A percentile compares a stretch with the other conserved stretches of the same genome.
These are phyloP conservation scores for Leptographium flavum DNA, from an alignment of 2,329 filamentous ascomycete genomes.

Conservation along the genomic window DNA sequence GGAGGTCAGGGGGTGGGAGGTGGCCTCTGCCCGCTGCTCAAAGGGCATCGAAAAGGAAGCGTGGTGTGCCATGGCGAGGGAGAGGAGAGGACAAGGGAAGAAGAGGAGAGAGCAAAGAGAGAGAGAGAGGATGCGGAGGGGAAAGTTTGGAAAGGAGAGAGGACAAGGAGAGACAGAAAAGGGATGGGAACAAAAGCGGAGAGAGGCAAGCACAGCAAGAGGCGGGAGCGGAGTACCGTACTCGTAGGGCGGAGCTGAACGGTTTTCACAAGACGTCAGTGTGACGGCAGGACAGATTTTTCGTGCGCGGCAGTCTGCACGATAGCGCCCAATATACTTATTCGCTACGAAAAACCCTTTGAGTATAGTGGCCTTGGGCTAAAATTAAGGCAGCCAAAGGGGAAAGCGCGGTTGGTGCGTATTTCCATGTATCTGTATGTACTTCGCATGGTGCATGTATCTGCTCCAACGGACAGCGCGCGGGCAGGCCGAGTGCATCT, in stretches of 20 bases:
- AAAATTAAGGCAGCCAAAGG: no score
- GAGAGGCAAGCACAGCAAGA: no score
- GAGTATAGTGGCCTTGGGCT: no score
- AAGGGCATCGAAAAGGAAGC: slow-evolving; percentile 37
- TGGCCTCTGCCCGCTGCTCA: slow-evolving; percentile 33
- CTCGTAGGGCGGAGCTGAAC: background rate
- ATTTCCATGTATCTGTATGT: no score
- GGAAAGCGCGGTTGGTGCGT: no score
- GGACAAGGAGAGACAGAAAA: background rate
- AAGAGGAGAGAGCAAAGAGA: background rate
- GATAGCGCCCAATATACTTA: background rate
- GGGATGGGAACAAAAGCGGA: background rate
- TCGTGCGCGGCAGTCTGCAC: background rate
- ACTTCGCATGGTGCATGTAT: no score
- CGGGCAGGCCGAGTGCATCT: no score
- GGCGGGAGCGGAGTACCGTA: no score
- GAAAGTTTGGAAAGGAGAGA: background rate
- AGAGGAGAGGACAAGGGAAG: background rate
- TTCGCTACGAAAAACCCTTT: background rate
- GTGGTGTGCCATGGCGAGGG: slow-evolving; percentile 10
- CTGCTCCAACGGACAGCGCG: no score
- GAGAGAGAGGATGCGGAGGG: background rate
- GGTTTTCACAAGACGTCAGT: background rate
- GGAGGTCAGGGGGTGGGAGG: slow-evolving; percentile 40
- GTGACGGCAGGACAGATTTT: background rate